Conservation (phyloP, 164 flowering plant genomes). For the Saururus chinensis region DNA sequence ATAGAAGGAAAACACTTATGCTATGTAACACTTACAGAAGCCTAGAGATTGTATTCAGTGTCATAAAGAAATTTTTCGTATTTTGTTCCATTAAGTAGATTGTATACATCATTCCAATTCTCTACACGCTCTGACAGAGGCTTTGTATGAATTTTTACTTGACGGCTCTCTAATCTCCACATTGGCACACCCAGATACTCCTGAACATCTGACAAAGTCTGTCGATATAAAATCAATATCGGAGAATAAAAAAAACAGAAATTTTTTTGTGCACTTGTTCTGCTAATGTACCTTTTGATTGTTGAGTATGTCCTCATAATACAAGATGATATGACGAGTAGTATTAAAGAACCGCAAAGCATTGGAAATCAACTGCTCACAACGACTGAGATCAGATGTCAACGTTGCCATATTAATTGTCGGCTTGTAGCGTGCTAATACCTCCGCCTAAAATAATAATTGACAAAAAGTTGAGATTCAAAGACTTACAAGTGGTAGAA, state of each 20-base stretch:
- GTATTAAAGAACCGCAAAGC: constrained; percentile 47
- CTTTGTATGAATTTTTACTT: constrained; percentile 73
- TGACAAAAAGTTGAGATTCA: neutral
- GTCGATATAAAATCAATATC: neutral
- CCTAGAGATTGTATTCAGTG: constrained; percentile 4
- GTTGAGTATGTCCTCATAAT: constrained; percentile 64
- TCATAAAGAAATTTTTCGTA: constrained; percentile 40
- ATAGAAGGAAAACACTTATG: neutral
- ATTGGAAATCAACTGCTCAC: constrained; percentile 32
- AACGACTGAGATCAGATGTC: constrained; percentile 31
- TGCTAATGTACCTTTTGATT: constrained; percentile 32
- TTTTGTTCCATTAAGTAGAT: constrained; percentile 46
- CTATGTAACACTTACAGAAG: neutral
- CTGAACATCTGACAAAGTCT: constrained; percentile 37
- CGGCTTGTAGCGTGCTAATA: constrained; percentile 62
- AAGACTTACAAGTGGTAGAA: neutral
- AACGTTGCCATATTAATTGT: constrained; percentile 37
- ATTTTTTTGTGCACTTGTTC: too few relatives aligned
- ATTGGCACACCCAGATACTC: constrained; percentile 50
- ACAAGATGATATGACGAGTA: constrained; percentile 52
- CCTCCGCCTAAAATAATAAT: constrained; percentile 42
- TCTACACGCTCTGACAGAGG: constrained; percentile 34
- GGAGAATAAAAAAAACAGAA: neutral
- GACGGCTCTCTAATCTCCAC: constrained; percentile 50
- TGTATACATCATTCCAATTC: constrained; percentile 69